A percentile compares a stretch with the other conserved stretches of the same genome.
Conservation (phyloP, 176 grass and related monocot genomes). For the Pharus latifolius region DNA sequence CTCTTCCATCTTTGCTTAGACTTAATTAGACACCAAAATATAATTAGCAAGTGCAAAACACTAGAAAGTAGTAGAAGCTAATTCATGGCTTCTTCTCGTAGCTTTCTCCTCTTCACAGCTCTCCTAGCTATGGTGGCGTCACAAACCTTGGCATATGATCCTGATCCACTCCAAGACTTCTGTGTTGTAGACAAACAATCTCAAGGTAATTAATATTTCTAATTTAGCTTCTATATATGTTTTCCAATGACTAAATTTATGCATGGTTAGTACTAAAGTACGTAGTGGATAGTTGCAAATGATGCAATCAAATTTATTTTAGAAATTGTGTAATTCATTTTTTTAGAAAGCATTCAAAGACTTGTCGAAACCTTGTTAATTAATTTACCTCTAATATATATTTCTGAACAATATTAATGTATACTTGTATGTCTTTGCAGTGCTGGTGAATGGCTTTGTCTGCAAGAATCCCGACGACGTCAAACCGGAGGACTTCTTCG, state of each 20-base stretch:
- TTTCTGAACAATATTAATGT: no score
- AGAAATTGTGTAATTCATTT: not conserved
- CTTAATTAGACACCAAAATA: no score
- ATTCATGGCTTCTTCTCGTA: no score
- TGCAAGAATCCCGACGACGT: slow-evolving; percentile 2
- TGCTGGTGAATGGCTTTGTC: not conserved
- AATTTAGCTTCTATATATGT: not conserved
- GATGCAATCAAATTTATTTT: not conserved
- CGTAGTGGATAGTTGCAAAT: not conserved
- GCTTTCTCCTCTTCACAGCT: no score
- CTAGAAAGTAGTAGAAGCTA: no score
- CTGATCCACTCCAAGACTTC: not conserved
- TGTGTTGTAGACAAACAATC: not conserved
- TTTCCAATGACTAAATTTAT: not conserved
- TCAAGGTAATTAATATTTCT: not conserved
- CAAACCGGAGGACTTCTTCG: slow-evolving; percentile 6
- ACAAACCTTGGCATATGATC: not conserved
- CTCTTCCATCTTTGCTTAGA: no score
- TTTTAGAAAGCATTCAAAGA: no score
- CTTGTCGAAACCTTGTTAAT: no score
- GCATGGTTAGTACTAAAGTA: not conserved
- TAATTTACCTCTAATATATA: no score
- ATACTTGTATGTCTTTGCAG: not conserved
- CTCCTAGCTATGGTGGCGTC: not conserved
- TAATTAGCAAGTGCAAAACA: no score